Evolutionary conservation across 2,329 filamentous ascomycete species (phyloP).

Genomic region (Dactylella cylindrospora): DNA sequence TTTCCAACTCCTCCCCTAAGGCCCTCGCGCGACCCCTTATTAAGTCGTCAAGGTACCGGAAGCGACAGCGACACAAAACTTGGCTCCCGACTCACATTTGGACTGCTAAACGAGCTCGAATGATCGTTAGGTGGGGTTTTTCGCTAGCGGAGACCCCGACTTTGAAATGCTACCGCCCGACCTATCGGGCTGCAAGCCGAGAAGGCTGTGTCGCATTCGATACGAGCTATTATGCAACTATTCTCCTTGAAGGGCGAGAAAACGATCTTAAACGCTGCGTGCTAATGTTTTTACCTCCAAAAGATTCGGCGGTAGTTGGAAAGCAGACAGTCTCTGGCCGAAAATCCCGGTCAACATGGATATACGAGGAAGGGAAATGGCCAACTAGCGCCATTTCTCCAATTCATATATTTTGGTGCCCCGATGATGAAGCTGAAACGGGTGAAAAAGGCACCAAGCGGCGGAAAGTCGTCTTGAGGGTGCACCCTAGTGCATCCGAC

Average conservation of each 20-base stretch:
- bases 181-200: conserved; percentile 74
- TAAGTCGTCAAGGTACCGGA: conserved; percentile 67
- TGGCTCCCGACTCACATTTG: conserved; percentile 95
- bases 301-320: conserved; percentile 63
- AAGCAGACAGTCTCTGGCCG: conserved; percentile 59
- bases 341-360: conserved; percentile 44
- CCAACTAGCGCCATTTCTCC: conserved; percentile 65
- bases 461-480: conserved; percentile 65
- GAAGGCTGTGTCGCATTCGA: conserved; percentile 86
- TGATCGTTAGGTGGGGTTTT: conserved; percentile 87
- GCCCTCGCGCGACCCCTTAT: conserved; percentile 59
- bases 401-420: conserved; percentile 74
- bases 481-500: conserved; percentile 79
- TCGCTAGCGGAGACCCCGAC: conserved; percentile 80
- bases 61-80: conserved; percentile 82
- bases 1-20: conserved; percentile 51
- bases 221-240: conserved; percentile 88
- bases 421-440: conserved; percentile 50
- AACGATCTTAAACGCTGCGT: conserved; percentile 67
- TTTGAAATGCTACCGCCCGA: conserved; percentile 84
- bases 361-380: conserved; percentile 58
- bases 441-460: conserved; percentile 54
- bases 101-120: conserved; percentile 86
- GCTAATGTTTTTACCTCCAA: conserved; percentile 64
- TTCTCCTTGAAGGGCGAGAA: conserved; percentile 70